A percentile compares a stretch with the other conserved stretches of the same genome.
phyloP scores from a whole-genome alignment of 306 rosid genomes.

The Prunus mongolica region DNA sequence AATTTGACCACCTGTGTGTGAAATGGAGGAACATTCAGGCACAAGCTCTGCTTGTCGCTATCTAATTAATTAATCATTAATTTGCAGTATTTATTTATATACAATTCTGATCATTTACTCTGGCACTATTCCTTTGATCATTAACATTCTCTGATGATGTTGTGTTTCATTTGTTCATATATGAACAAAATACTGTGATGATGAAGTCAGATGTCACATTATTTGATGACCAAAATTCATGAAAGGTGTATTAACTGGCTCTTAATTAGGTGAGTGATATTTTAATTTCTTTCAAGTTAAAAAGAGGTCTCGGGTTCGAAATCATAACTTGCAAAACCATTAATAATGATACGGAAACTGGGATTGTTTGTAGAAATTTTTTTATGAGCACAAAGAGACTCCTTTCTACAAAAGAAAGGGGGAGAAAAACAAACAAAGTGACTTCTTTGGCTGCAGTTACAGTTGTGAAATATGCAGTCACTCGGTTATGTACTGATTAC shows the following conservation, averaged over 20 bases:
- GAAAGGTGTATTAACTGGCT: too few species aligned
- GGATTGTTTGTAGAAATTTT: neutral
- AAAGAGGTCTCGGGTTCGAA: too few species aligned
- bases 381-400: neutral
- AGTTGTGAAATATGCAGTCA: constrained; percentile 1
- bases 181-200: too few species aligned
- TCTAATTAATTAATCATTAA: neutral
- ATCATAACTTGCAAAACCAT: neutral
- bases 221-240: too few species aligned
- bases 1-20: constrained; percentile 30
- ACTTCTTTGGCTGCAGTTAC: neutral
- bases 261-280: too few species aligned
- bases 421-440: neutral
- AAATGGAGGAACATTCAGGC: constrained; percentile 18
- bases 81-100: neutral
- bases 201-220: too few species aligned
- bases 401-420: neutral
- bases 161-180: neutral
- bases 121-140: neutral
- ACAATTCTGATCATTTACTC: neutral
- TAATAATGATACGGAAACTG: neutral
- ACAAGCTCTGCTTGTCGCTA: constrained; percentile 19
- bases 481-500: constrained; percentile 11
- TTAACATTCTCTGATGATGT: neutral
- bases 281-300: too few species aligned